Conservation (phyloP, 352 stramenopile genomes). For the Globisporangium abappressorium region DNA sequence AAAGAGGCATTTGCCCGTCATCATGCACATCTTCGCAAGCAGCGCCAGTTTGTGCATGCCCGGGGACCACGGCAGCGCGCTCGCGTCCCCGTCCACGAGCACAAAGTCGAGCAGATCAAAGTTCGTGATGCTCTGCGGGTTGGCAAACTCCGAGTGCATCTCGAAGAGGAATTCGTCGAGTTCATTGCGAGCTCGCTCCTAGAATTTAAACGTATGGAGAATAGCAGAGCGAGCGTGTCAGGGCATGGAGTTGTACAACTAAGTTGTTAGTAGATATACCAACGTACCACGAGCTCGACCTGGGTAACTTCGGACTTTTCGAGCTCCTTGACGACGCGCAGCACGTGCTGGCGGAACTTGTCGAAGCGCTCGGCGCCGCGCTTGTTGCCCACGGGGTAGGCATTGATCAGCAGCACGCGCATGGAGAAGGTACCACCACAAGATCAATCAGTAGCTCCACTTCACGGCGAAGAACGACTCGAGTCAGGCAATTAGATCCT, state of each 20-base stretch:
- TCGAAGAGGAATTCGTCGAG: conserved; percentile 80
- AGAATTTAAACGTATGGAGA: background rate
- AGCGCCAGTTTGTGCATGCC: conserved; percentile 59
- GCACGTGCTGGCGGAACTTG: conserved; percentile 52
- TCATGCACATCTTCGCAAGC: conserved; percentile 85
- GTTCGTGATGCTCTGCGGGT: conserved; percentile 64
- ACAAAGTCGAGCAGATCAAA: conserved; percentile 85
- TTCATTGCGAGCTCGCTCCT: conserved; percentile 61
- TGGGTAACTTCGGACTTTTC: conserved; percentile 60
- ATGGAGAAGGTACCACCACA: conserved; percentile 23
- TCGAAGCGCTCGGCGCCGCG: conserved; percentile 41
- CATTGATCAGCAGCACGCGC: conserved; percentile 74
- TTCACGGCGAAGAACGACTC: background rate
- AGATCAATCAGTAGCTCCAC: background rate
- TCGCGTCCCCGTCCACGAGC: conserved; percentile 68
- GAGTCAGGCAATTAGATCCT: background rate
- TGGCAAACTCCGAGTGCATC: conserved; percentile 62
- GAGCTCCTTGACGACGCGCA: conserved; percentile 44
- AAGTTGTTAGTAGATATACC: background rate
- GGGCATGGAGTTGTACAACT: background rate
- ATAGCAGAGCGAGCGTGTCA: background rate
- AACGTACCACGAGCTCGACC: conserved; percentile 58
- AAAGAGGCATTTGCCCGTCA: conserved; percentile 84
- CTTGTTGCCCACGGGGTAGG: conserved; percentile 42
- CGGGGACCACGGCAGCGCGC: conserved; percentile 56